Evolutionary conservation across 1,139 yeast species (phyloP).

Genomic region (Yamadazyma conglobata): DNA sequence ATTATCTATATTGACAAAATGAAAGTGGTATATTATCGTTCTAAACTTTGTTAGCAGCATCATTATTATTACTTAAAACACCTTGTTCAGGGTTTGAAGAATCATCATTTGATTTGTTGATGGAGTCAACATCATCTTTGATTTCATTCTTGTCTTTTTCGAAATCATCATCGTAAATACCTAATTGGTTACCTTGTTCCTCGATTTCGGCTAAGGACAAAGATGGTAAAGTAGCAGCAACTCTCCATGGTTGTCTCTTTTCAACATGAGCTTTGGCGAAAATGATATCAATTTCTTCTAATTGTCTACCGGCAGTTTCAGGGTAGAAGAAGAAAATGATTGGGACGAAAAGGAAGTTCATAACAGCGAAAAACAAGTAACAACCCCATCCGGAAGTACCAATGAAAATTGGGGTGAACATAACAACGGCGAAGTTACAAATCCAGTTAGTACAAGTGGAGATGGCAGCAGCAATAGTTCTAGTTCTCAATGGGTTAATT

Average conservation of each 20-base stretch:
- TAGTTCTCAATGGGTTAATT: slow-evolving; percentile 53
- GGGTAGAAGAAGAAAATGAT: slow-evolving; percentile 44
- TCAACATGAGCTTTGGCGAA: slow-evolving; percentile 46
- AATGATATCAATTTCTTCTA: slow-evolving; percentile 43
- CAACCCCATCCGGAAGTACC: slow-evolving; percentile 35
- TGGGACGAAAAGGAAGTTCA: slow-evolving; percentile 36
- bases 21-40: slow-evolving; percentile 1
- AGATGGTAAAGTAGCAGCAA: slow-evolving; percentile 48
- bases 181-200: slow-evolving; percentile 44
- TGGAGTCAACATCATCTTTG: slow-evolving; percentile 27
- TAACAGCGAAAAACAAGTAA: slow-evolving; percentile 37
- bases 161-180: slow-evolving; percentile 40
- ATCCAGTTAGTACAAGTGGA: slow-evolving; percentile 45
- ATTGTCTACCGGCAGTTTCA: slow-evolving; percentile 44
- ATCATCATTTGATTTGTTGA: slow-evolving; percentile 13
- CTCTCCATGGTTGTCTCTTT: slow-evolving; percentile 43
- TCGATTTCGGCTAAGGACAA: slow-evolving; percentile 42
- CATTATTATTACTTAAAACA: slow-evolving; percentile 6
- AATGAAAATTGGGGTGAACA: slow-evolving; percentile 44
- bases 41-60: slow-evolving; percentile 13
- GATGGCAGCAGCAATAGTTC: slow-evolving; percentile 52
- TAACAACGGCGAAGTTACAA: slow-evolving; percentile 40
- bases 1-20: too few relatives aligned
- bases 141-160: slow-evolving; percentile 34
- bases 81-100: slow-evolving; percentile 11